These are phyloP conservation scores for Pichia sp. DNA, from an alignment of 1,139 yeast species.

Conservation along the genomic window DNA sequence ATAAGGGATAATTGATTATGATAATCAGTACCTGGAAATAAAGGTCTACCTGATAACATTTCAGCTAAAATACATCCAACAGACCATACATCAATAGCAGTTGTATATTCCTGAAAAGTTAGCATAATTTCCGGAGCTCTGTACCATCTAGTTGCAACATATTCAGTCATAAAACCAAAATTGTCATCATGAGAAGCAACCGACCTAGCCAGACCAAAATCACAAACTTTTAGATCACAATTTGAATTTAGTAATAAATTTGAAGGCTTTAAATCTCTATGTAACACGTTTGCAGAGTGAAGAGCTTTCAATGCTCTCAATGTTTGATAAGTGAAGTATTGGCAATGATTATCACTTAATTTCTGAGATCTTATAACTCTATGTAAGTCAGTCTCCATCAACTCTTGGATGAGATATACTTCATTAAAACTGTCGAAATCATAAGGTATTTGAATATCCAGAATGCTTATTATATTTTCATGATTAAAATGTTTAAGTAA, in stretches of 20 bases:
- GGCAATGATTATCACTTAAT: slow-evolving; percentile 59
- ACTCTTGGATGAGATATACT: slow-evolving; percentile 63
- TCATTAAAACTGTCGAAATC: slow-evolving; percentile 64
- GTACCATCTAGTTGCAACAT: slow-evolving; percentile 78
- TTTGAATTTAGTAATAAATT: slow-evolving; percentile 81
- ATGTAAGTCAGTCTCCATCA: slow-evolving; percentile 65
- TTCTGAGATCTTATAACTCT: slow-evolving; percentile 48
- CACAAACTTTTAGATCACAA: slow-evolving; percentile 77
- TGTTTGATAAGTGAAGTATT: slow-evolving; percentile 60
- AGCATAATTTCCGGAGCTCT: slow-evolving; percentile 77
- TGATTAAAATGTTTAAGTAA: slow-evolving; percentile 80
- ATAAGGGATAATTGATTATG: slow-evolving; percentile 59
- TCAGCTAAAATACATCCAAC: slow-evolving; percentile 75
- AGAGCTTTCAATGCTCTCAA: slow-evolving; percentile 56
- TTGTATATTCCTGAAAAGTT: slow-evolving; percentile 59
- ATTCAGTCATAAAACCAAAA: slow-evolving; percentile 56
- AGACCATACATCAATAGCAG: slow-evolving; percentile 73
- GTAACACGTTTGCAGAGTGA: slow-evolving; percentile 67
- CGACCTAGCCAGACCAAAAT: slow-evolving; percentile 49
- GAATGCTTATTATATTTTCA: slow-evolving; percentile 84
- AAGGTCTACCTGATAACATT: slow-evolving; percentile 52
- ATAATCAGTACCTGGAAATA: slow-evolving; percentile 78
- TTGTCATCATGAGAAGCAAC: slow-evolving; percentile 30
- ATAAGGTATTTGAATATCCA: slow-evolving; percentile 86
- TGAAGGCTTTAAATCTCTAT: slow-evolving; percentile 88